Percentiles rank a stretch among this genome's conserved stretches.
Evolutionary conservation across 331 rosid species (phyloP).

Genomic region (Acacia pycnantha): DNA sequence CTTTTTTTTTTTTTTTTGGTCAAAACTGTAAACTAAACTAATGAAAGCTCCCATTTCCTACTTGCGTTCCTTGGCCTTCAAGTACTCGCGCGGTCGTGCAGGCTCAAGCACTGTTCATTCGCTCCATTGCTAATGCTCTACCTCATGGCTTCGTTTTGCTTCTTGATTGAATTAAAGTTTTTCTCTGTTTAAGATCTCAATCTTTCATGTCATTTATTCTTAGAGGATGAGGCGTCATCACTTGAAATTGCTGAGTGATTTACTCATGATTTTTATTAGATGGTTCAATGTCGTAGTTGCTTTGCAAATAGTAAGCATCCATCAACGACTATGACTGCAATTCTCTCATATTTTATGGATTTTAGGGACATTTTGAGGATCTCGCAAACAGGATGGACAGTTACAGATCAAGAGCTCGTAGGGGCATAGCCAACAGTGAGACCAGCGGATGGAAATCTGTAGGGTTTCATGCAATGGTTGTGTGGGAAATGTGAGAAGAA

Average conservation of each 20-base stretch:
- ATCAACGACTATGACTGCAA: background rate
- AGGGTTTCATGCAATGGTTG: background rate
- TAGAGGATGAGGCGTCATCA: background rate
- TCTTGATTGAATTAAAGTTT: background rate
- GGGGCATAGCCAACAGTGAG: background rate
- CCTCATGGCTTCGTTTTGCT: background rate
- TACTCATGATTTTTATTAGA: constrained; percentile 4
- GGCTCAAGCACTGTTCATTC: background rate
- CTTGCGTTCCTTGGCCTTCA: background rate
- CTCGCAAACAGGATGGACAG: constrained; percentile 16
- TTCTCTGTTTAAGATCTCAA: background rate
- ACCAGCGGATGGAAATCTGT: constrained; percentile 16
- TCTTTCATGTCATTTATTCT: background rate
- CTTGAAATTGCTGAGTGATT: background rate
- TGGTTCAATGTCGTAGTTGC: background rate
- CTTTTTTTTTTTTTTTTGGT: too few relatives aligned
- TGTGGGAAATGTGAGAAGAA: constrained; percentile 24
- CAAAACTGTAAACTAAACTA: too few relatives aligned
- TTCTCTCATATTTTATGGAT: constrained; percentile 7
- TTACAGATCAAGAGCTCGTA: background rate
- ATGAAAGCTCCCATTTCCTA: background rate
- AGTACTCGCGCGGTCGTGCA: background rate
- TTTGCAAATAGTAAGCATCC: background rate
- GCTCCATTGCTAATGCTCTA: background rate
- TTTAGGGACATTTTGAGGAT: background rate